Percentiles rank a stretch among this genome's conserved stretches.
Evolutionary conservation across 179 eudicot species (phyloP).

Genomic region (Dionaea muscipula): DNA sequence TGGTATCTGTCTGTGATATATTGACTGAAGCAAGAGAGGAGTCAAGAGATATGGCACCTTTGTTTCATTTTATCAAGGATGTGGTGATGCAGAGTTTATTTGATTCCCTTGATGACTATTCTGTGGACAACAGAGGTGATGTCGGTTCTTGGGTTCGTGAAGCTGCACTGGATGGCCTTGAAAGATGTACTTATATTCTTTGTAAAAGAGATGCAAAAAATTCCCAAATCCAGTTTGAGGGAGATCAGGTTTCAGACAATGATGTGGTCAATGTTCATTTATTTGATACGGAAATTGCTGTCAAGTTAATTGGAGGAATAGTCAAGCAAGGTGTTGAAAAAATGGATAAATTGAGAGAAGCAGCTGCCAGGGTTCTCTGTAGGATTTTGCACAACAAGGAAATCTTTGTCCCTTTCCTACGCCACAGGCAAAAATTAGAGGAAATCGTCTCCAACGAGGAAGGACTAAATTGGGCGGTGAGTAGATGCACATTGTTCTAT

Average conservation of each 20-base stretch:
- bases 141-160: constrained; percentile 99
- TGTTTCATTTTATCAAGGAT: constrained; percentile 45
- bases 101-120: constrained; percentile 86
- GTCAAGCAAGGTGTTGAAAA: constrained; percentile 89
- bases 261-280: constrained; percentile 18
- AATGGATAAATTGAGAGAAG: constrained; percentile 87
- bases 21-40: constrained; percentile 29
- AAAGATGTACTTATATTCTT: constrained; percentile 74
- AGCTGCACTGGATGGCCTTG: constrained; percentile 93
- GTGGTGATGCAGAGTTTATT: constrained; percentile 71
- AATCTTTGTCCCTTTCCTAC: constrained; percentile 51
- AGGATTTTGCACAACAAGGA: constrained; percentile 53
- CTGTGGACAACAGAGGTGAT: constrained; percentile 93
- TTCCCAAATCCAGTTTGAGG: constrained; percentile 12
- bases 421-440: constrained; percentile 54
- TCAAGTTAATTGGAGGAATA: constrained; percentile 54
- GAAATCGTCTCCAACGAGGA: constrained; percentile 37
- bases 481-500: constrained; percentile 16
- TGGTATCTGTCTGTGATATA: constrained; percentile 65
- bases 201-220: constrained; percentile 38
- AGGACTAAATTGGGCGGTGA: constrained; percentile 71
- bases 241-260: constrained; percentile 18
- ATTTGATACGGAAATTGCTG: constrained; percentile 60
- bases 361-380: constrained; percentile 75
- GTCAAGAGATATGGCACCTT: constrained; percentile 27